Evolutionary conservation across 2,329 filamentous ascomycete genomes (phyloP).

Genomic region (Ophiostoma novo-ulmi): DNA sequence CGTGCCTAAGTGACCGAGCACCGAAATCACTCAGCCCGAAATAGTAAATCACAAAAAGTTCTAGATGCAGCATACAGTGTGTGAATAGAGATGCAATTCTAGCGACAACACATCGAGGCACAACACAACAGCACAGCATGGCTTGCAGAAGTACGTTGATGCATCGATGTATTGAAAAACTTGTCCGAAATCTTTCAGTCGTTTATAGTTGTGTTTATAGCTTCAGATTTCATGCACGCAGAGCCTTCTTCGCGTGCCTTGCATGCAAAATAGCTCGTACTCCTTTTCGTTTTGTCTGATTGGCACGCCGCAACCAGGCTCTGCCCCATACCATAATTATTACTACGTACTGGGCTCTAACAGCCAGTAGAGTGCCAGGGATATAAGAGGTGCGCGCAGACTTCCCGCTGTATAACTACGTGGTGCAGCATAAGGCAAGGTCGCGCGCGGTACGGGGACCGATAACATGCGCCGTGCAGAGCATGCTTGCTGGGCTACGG

Average conservation of each 20-base stretch:
- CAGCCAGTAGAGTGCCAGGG: neutral
- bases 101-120: neutral
- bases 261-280: neutral
- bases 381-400: neutral
- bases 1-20: neutral
- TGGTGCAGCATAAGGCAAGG: neutral
- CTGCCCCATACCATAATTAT: neutral
- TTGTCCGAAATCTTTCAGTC: neutral
- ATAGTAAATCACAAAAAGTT: neutral
- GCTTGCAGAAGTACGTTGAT: neutral
- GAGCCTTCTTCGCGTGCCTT: neutral
- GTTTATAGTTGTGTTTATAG: neutral
- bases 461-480: neutral
- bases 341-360: neutral
- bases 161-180: neutral
- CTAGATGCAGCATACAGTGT: neutral
- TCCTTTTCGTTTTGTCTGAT: neutral
- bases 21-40: neutral
- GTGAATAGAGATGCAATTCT: neutral
- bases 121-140: neutral
- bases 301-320: neutral
- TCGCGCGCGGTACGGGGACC: conserved; percentile 4
- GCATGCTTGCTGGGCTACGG: neutral
- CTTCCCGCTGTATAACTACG: neutral
- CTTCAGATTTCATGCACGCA: neutral